Percentiles rank a stretch among this genome's conserved stretches.
These are phyloP conservation scores for Cucumis hystrix DNA, from an alignment of 306 rosid species.

Conservation along the genomic window DNA sequence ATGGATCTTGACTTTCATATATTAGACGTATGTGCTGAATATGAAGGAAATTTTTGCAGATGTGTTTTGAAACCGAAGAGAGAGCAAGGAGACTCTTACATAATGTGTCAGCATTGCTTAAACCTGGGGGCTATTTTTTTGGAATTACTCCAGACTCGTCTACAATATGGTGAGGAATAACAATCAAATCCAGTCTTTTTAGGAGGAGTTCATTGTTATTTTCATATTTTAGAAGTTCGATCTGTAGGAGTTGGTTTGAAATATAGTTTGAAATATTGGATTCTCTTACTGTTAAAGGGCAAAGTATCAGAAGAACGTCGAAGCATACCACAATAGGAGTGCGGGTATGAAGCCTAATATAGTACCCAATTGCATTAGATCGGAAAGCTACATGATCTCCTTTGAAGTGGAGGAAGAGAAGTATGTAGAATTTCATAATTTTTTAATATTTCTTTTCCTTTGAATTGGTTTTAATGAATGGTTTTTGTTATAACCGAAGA, in stretches of 20 bases:
- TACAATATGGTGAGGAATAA: slow-evolving; percentile 81
- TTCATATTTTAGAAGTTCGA: neutral
- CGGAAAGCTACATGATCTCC: slow-evolving; percentile 88
- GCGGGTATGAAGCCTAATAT: slow-evolving; percentile 86
- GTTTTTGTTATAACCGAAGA: slow-evolving; percentile 3
- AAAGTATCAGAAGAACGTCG: slow-evolving; percentile 95
- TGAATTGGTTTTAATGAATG: slow-evolving; percentile 5
- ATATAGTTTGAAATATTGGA: slow-evolving; percentile 9
- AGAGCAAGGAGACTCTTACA: slow-evolving; percentile 69
- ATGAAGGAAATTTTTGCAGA: slow-evolving; percentile 32
- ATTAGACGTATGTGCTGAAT: neutral
- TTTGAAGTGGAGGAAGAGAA: slow-evolving; percentile 98
- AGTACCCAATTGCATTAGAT: slow-evolving; percentile 96
- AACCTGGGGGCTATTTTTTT: slow-evolving; percentile 95
- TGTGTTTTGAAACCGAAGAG: slow-evolving; percentile 89
- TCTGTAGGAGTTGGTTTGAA: neutral
- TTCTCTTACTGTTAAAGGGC: slow-evolving; percentile 46
- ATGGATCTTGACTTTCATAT: neutral
- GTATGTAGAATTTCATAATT: slow-evolving; percentile 26
- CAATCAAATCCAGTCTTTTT: neutral
- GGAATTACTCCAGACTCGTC: slow-evolving; percentile 99
- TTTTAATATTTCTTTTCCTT: slow-evolving; percentile 9
- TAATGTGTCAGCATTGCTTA: slow-evolving; percentile 73
- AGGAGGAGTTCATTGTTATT: neutral
- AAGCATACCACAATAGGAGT: slow-evolving; percentile 87